Base-by-base conservation (phyloP, 192 early-diverging fungal genomes). In the Rhizoclosmatium globosum region DNA sequence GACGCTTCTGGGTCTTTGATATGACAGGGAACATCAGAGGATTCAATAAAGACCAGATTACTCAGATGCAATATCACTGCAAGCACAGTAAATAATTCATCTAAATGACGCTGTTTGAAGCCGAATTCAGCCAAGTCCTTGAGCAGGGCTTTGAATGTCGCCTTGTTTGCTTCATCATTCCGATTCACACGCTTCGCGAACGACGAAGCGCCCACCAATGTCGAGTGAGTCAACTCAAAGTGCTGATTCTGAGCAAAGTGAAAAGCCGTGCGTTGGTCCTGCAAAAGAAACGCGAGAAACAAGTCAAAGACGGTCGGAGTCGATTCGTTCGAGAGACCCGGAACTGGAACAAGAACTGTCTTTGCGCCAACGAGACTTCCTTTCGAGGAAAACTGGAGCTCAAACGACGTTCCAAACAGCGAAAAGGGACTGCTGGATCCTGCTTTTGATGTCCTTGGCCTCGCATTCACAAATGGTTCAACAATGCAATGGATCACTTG, bases 331-430 rank as follows among this genome's bases (percentile, higher is more conserved):
- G 53, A 11, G 53, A 7, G 19, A 19, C 53, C 53, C 7, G 53
- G 53, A 45, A 68, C 11, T 13, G 66, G 23, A 19, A 46, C 66
- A 6, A 68, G 15, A 41, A 44, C 69, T 15, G 38, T n/a, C 38
- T 71, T 71, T 2, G 47, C 46, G 19, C 69, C 69, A 15, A 71
- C 69, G 43, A 71, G n/a, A 11, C 6, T 13, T 11, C 48, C 69
- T 11, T 39, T 6, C 13, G 21, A 13, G 47, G 46, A 56, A 46
- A 71, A 71, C 50, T 71, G 69, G 50, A 38, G 41, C 48, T 71
- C 69, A 4, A 68, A 9, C 6, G 42, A 45, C 39, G 42, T 23
- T 6, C 31, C 66, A 67, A 39, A 44, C 4, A 13, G 65, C 44
- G 65, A 6, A 62, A 21, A 62, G 6, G 21, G 60, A 62, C 4